A percentile compares a stretch with the other conserved stretches of the same genome.
phyloP scores from a whole-genome alignment of 495 filamentous ascomycete genomes.

The Podospora pseudocomata region DNA sequence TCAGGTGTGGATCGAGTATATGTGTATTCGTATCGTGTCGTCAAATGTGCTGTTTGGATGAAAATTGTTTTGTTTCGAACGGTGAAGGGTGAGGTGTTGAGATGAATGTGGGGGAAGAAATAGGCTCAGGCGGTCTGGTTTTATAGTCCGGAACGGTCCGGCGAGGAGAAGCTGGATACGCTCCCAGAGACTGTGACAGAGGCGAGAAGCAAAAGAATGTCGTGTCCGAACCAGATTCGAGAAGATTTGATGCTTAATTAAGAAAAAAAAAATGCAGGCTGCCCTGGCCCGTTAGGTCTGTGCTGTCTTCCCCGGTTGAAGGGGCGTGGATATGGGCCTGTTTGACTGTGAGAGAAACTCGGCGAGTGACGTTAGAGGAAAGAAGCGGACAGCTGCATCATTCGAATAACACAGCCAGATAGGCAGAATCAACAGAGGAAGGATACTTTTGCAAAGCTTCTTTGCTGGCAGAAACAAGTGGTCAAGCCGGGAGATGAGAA shows the following conservation, averaged over 20 bases:
- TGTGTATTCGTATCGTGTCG: neutral
- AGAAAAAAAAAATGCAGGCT: constrained; percentile 12
- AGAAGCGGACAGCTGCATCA: constrained; percentile 44
- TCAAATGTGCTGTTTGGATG: neutral
- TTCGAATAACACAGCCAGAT: constrained; percentile 23
- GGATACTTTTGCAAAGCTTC: neutral
- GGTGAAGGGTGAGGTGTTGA: neutral
- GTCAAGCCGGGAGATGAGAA: neutral
- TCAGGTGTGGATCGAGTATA: neutral
- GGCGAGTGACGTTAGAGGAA: constrained; percentile 34
- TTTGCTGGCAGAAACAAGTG: neutral
- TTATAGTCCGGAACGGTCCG: constrained; percentile 13
- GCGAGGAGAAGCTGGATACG: neutral
- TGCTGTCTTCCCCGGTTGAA: constrained; percentile 11
- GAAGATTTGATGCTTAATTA: constrained; percentile 25
- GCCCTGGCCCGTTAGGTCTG: constrained; percentile 12
- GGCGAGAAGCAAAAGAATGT: constrained; percentile 29
- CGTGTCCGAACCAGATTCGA: constrained; percentile 47
- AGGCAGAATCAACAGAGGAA: constrained; percentile 6
- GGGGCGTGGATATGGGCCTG: neutral
- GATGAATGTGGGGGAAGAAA: neutral
- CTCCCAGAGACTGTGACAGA: neutral
- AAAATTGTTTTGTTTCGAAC: neutral
- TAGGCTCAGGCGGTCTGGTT: constrained; percentile 6
- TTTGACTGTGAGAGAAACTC: constrained; percentile 19